Percentiles rank a stretch among this genome's conserved stretches.
Evolutionary conservation across 257 asterid genomes (phyloP).

Genomic region (Nicotiana noctiflora): DNA sequence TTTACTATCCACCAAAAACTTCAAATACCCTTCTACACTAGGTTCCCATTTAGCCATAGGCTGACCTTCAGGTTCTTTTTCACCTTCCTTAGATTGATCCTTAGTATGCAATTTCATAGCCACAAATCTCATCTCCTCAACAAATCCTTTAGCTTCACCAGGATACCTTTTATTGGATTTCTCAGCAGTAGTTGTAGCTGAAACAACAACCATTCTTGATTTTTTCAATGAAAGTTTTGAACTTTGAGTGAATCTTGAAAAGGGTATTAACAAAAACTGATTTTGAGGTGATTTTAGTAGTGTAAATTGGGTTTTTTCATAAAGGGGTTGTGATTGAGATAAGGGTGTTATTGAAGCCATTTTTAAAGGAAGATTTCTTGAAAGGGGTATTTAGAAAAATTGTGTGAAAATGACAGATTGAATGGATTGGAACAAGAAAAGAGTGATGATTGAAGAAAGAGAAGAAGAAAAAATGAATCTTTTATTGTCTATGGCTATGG

Average conservation of each 20-base stretch:
- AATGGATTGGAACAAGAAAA: constrained; percentile 4
- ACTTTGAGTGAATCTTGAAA: not conserved
- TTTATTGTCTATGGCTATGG: not conserved
- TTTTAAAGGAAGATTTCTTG: constrained; percentile 4
- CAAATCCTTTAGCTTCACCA: constrained; percentile 84
- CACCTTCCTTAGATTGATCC: constrained; percentile 87
- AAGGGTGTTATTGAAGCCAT: constrained; percentile 71
- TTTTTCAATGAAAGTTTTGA: not conserved
- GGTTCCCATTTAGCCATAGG: constrained; percentile 80
- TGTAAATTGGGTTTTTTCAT: constrained; percentile 35
- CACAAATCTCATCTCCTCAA: constrained; percentile 95
- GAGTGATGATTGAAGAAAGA: not conserved
- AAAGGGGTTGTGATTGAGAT: constrained; percentile 43
- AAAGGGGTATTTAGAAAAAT: not conserved
- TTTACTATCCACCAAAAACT: constrained; percentile 85
- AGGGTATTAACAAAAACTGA: not conserved
- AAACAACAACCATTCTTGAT: constrained; percentile 44
- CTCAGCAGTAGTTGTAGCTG: constrained; percentile 52
- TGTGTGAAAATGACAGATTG: constrained; percentile 25
- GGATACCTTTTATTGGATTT: constrained; percentile 63
- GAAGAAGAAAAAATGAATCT: not conserved
- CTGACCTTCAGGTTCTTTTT: constrained; percentile 68
- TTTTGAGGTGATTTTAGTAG: not conserved
- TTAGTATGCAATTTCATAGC: constrained; percentile 87
- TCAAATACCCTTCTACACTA: constrained; percentile 75